Evolutionary conservation across 2,329 filamentous ascomycete genomes (phyloP).

Genomic region (Ophiostoma himal-ulmi): DNA sequence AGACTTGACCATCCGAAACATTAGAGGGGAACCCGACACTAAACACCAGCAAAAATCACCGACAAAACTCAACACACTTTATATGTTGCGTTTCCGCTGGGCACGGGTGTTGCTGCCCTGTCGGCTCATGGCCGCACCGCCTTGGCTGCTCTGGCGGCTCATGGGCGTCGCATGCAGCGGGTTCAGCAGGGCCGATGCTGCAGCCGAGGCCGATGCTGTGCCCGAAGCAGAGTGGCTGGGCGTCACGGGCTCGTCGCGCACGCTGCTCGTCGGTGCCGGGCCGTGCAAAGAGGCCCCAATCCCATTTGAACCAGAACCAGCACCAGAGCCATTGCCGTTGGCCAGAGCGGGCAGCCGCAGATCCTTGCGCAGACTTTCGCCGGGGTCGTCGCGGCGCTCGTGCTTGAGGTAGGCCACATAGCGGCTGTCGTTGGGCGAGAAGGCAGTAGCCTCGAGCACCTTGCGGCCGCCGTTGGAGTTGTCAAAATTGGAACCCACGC

Average conservation of each 20-base stretch:
- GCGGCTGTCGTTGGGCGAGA: constrained; percentile 42
- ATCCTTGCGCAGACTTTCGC: constrained; percentile 42
- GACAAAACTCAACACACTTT: neutral
- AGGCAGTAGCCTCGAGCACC: constrained; percentile 50
- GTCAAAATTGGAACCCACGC: constrained; percentile 52
- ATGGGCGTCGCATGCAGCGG: constrained; percentile 31
- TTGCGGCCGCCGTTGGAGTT: constrained; percentile 48
- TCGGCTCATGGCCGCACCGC: constrained; percentile 42
- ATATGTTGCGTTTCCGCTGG: constrained; percentile 27
- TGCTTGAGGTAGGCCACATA: constrained; percentile 46
- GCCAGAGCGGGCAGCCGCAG: constrained; percentile 44
- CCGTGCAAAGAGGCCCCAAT: neutral
- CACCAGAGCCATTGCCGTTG: constrained; percentile 30
- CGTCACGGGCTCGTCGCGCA: constrained; percentile 40
- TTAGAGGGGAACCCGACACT: neutral
- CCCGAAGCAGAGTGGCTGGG: constrained; percentile 23
- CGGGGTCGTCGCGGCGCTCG: constrained; percentile 41
- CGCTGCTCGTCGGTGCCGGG: constrained; percentile 32
- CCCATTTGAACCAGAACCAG: no score
- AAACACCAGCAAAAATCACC: neutral
- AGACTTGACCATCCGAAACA: neutral
- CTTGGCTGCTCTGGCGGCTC: constrained; percentile 11
- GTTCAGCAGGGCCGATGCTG: constrained; percentile 27
- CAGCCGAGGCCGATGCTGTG: neutral
- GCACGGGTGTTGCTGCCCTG: constrained; percentile 41